Evolutionary conservation across 805 yeast species (phyloP).

Genomic region (Ogataea nitratoaversa): DNA sequence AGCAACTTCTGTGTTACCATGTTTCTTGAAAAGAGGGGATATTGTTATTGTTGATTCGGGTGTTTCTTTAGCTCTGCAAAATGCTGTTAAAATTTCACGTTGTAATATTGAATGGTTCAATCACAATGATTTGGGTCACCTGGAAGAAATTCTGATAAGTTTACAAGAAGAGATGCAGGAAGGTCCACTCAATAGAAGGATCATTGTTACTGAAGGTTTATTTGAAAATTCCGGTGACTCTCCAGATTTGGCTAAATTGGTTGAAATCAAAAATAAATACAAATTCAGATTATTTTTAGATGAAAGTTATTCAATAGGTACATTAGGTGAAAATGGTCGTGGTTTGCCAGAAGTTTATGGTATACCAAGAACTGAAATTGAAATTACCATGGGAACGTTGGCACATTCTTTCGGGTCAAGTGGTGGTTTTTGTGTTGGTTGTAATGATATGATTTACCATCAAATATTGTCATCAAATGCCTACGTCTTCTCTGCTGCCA

Average conservation of each 20-base stretch:
- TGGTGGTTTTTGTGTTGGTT: constrained; percentile 94
- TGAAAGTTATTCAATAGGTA: constrained; percentile 84
- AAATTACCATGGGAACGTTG: constrained; percentile 83
- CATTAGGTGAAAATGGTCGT: constrained; percentile 77
- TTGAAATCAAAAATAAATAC: constrained; percentile 72
- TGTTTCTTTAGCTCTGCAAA: constrained; percentile 72
- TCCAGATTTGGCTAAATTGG: constrained; percentile 61
- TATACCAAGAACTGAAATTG: constrained; percentile 67
- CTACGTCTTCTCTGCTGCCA: constrained; percentile 88
- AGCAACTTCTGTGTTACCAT: constrained; percentile 83
- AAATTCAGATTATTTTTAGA: constrained; percentile 86
- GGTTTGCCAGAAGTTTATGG: constrained; percentile 76
- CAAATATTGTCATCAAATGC: constrained; percentile 89
- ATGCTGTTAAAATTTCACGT: constrained; percentile 82
- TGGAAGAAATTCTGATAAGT: constrained; percentile 64
- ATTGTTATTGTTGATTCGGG: constrained; percentile 82
- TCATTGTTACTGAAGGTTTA: constrained; percentile 87
- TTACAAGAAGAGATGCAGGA: constrained; percentile 55
- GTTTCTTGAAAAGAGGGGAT: constrained; percentile 94
- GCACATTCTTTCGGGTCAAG: constrained; percentile 77
- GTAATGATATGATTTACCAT: constrained; percentile 75
- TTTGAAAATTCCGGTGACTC: constrained; percentile 80
- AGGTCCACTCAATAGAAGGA: constrained; percentile 83
- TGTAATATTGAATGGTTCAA: constrained; percentile 79
- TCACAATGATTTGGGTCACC: constrained; percentile 84